Base-by-base conservation (phyloP, 306 rosid genomes). In the Rosa multiflora region DNA sequence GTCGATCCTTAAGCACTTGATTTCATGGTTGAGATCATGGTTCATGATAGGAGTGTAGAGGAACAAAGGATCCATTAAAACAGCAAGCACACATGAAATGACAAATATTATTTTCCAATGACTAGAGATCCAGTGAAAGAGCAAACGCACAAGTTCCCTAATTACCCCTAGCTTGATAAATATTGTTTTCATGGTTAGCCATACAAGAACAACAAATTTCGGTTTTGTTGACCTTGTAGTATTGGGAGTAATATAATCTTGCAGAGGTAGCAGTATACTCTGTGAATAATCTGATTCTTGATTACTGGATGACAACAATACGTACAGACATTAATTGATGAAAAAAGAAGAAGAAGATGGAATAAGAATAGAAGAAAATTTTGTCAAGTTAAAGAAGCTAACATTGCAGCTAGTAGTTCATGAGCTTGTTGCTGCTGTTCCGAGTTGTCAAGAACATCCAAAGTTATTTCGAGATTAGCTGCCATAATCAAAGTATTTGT, bases 31-130 rank as follows among this genome's bases (percentile, higher is more conserved):
- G 14, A 4, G 0, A 9, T 59, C 66, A n/a, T 59, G 11, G 66
- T 61, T 29, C 17, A 61, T 62, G 39, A 29, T 29, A 23, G 67
- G 67, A 29, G 6, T 62, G 40, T 62, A 62, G 15, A 62, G 67
- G 67, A 62, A 62, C 42, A 62, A 62, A 29, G 67, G 67, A 62
- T 26, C 67, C 39, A 62, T 11, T 4, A 62, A 62, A 62, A 62
- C 67, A 62, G 67, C 39, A 62, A 26, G 2, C 37, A 62, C 39
- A 26, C 67, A 62, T 62, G 67, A 62, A 3, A 1, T 12, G 7
- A 62, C 39, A 12, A 62, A 62, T 1, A 26, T 62, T 1, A 0
- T 62, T 23, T 29, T 62, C 67, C 67, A 62, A 3, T 26, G 20
- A 26, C 40, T n/a, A 2, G 64, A 58, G 35, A 58, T 58, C 35